A percentile compares a stretch with the other conserved stretches of the same genome.
Evolutionary conservation across 352 stramenopile species (phyloP).

Genomic region (Phytophthora nicotianae): DNA sequence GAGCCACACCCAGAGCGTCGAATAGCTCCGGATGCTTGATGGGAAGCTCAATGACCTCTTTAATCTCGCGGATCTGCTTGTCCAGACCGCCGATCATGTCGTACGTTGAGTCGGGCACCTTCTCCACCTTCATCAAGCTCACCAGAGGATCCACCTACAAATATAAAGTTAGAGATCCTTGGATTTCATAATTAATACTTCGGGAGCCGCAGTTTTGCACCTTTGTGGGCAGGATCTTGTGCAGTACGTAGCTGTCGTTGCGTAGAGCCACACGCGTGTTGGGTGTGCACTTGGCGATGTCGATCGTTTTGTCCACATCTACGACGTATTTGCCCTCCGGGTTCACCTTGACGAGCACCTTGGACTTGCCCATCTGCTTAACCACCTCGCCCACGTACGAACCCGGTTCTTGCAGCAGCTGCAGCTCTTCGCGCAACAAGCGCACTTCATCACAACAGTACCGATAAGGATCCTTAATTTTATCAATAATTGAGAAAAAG

Average conservation of each 20-base stretch:
- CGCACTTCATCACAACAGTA: constrained; percentile 74
- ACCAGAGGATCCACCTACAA: constrained; percentile 87
- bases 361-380: constrained; percentile 99
- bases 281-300: constrained; percentile 96
- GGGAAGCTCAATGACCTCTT: constrained; percentile 99
- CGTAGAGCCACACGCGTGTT: constrained; percentile 98
- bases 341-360: constrained; percentile 99
- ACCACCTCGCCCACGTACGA: constrained; percentile 99
- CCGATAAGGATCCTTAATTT: constrained; percentile 15
- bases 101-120: constrained; percentile 99
- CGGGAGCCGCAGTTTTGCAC: constrained; percentile 7
- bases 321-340: constrained; percentile 99
- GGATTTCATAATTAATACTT: constrained; percentile 20
- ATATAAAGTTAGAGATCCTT: constrained; percentile 16
- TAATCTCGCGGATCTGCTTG: constrained; percentile 99
- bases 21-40: constrained; percentile 99
- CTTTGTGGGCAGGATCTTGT: constrained; percentile 99
- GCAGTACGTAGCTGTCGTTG: constrained; percentile 99
- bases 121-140: constrained; percentile 97
- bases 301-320: constrained; percentile 97
- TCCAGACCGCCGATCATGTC: constrained; percentile 99
- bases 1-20: constrained; percentile 97
- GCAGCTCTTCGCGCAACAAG: constrained; percentile 97
- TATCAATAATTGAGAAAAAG: constrained; percentile 10
- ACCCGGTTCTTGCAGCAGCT: constrained; percentile 98